Evolutionary conservation across 129 eudicot species (phyloP).

Genomic region (Ambrosia trifida): DNA sequence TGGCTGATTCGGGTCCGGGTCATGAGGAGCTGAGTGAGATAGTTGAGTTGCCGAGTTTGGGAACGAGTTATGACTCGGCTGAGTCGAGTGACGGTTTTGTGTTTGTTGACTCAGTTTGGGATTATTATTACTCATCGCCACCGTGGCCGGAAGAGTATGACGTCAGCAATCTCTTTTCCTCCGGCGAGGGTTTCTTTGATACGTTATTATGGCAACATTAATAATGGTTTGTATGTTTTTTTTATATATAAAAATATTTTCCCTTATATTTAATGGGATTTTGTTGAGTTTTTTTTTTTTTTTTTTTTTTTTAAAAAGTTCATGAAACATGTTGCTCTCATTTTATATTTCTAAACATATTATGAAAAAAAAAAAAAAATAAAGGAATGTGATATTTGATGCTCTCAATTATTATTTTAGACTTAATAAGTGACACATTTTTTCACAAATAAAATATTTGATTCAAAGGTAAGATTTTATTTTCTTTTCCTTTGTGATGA

Average conservation of each 20-base stretch:
- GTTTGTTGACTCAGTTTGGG: constrained; percentile 43
- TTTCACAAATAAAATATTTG: background rate
- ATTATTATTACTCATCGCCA: constrained; percentile 26
- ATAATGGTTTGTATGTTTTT: background rate
- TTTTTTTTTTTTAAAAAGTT: background rate
- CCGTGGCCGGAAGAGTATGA: constrained; percentile 43
- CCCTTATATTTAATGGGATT: background rate
- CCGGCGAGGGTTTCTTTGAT: constrained; percentile 43
- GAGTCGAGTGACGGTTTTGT: constrained; percentile 48
- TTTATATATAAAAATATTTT: background rate
- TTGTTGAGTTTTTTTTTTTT: background rate
- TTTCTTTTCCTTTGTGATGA: background rate
- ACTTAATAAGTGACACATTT: background rate
- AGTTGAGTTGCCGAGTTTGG: constrained; percentile 65
- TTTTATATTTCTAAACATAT: background rate
- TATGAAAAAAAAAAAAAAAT: background rate
- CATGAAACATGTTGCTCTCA: background rate
- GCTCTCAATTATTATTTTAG: background rate
- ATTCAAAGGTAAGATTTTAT: constrained; percentile 13
- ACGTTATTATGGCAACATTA: constrained; percentile 53
- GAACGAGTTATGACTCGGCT: constrained; percentile 52
- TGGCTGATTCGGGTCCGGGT: no score
- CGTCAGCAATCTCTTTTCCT: constrained; percentile 30
- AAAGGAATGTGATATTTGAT: background rate
- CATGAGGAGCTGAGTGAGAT: constrained; percentile 60